phyloP scores from a whole-genome alignment of 2,329 filamentous ascomycete genomes.

The Conoideocrella luteorostrata region DNA sequence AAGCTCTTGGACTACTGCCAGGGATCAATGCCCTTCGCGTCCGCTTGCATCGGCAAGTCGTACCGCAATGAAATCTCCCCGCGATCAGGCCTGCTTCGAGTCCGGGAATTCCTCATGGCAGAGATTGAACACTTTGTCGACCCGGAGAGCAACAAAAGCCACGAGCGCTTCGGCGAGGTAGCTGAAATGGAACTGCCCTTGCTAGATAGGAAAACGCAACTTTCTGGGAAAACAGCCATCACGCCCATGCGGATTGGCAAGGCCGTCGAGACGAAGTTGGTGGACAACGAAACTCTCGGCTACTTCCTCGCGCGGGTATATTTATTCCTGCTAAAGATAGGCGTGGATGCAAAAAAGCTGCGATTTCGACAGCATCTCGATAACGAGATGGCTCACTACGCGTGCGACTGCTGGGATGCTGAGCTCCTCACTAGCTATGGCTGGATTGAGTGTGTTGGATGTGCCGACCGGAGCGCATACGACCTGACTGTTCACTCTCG shows the following conservation, averaged over 20 bases:
- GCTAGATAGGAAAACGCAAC: slow-evolving; percentile 77
- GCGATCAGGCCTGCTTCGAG: slow-evolving; percentile 80
- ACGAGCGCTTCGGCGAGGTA: slow-evolving; percentile 79
- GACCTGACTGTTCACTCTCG: slow-evolving; percentile 60
- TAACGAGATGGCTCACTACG: slow-evolving; percentile 68
- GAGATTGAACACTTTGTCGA: slow-evolving; percentile 99
- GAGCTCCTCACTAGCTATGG: slow-evolving; percentile 60
- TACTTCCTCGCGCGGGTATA: slow-evolving; percentile 60
- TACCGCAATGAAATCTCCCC: slow-evolving; percentile 98
- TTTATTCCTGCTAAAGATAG: too few species aligned
- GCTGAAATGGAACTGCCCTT: slow-evolving; percentile 77
- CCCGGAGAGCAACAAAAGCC: slow-evolving; percentile 89
- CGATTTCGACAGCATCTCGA: slow-evolving; percentile 66
- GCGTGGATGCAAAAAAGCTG: too few species aligned
- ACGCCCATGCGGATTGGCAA: too few species aligned
- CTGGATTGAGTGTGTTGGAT: slow-evolving; percentile 66
- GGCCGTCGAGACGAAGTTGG: slow-evolving; percentile 50
- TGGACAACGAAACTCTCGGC: slow-evolving; percentile 68
- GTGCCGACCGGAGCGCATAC: slow-evolving; percentile 61
- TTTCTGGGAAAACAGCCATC: slow-evolving; percentile 74
- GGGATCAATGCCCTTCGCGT: slow-evolving; percentile 91
- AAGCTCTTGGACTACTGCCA: slow-evolving; percentile 97
- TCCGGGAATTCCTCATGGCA: slow-evolving; percentile 97
- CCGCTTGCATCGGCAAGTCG: slow-evolving; percentile 93
- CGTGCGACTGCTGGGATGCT: slow-evolving; percentile 67